Evolutionary conservation across 2,329 filamentous ascomycete genomes (phyloP), one percentile per base, ranked within the genome.

Genomic region (Fonsecaea nubica): DNA sequence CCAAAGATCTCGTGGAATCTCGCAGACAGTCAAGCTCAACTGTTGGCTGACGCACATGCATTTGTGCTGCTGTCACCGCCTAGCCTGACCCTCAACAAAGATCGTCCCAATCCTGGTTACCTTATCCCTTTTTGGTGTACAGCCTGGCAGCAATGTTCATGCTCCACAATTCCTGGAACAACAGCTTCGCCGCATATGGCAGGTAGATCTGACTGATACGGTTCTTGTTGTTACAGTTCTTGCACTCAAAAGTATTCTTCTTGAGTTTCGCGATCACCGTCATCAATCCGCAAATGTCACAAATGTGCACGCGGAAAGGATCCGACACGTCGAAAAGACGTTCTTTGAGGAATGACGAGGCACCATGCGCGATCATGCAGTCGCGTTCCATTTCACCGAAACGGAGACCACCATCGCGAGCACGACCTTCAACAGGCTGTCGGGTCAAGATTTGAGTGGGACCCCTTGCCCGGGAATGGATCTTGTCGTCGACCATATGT

Each of bases 341-440:
- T 84, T 99, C 95, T 83, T 99, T 99, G 76, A 99, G 82, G 86
- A 99, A 99, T 1, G 93, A 90, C 62, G 92, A 94, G 3, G 96
- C 95, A 77, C 95, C 95, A 78, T 99, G 96, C n/a, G 96, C 93
- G 83, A 99, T 99, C 95, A 99, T 99, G 79, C 95, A 99, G 87
- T 99, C 96, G 83, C 96, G 94, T 82, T 99, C 96, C 95, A 99
- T 99, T 85, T 99, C 95, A 89, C 95, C 95, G 88, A 99, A 99
- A 77, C 96, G 94, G 53, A 99, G 86, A 84, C 95, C 95, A 86
- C 95, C 95, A 78, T 99, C 96, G 80, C 96, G 86, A 3, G 95
- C 95, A 87, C 96, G 92, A 90, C 95, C 95, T 82, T 99, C 95
- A 13, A 99, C 95, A 18, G 95, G 95, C 80, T 99, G 95, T 65